A percentile compares a stretch with the other conserved stretches of the same genome.
These are phyloP conservation scores for Pythium sp. DNA, from an alignment of 352 stramenopile species.

Conservation along the genomic window DNA sequence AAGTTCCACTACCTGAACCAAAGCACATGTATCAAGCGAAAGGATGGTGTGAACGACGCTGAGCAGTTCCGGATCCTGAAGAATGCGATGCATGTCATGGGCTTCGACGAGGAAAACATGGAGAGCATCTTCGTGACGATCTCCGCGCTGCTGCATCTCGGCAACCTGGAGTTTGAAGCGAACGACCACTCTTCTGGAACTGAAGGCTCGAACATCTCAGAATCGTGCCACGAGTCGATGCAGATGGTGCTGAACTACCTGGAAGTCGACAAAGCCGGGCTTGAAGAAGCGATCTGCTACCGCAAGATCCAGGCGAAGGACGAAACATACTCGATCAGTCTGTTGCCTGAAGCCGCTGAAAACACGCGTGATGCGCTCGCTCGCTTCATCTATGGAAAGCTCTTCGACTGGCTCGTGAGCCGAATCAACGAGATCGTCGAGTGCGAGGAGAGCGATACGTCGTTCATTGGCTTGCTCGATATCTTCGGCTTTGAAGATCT, in stretches of 20 bases:
- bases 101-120: conserved; percentile 87
- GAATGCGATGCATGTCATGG: conserved; percentile 83
- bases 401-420: conserved; percentile 92
- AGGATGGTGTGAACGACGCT: conserved; percentile 87
- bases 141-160: conserved; percentile 91
- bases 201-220: conserved; percentile 65
- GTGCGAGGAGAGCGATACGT: conserved; percentile 41
- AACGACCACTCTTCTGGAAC: conserved; percentile 52
- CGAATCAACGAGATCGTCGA: conserved; percentile 87
- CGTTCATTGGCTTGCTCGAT: conserved; percentile 81
- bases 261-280: conserved; percentile 78
- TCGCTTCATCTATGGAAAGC: conserved; percentile 93
- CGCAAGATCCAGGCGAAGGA: conserved; percentile 93
- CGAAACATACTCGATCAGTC: conserved; percentile 84
- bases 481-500: conserved; percentile 90
- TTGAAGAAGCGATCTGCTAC: conserved; percentile 91
- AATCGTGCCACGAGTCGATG: conserved; percentile 54
- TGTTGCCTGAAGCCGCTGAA: conserved; percentile 64
- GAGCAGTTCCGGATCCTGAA: conserved; percentile 84
- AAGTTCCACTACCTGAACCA: conserved; percentile 91
- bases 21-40: conserved; percentile 82
- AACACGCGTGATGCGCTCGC: conserved; percentile 93
- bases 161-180: conserved; percentile 92
- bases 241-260: conserved; percentile 85
- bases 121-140: conserved; percentile 91